Evolutionary conservation across 495 filamentous ascomycete species (phyloP), one percentile per base, ranked within the genome.

Genomic region (Halenospora varia): DNA sequence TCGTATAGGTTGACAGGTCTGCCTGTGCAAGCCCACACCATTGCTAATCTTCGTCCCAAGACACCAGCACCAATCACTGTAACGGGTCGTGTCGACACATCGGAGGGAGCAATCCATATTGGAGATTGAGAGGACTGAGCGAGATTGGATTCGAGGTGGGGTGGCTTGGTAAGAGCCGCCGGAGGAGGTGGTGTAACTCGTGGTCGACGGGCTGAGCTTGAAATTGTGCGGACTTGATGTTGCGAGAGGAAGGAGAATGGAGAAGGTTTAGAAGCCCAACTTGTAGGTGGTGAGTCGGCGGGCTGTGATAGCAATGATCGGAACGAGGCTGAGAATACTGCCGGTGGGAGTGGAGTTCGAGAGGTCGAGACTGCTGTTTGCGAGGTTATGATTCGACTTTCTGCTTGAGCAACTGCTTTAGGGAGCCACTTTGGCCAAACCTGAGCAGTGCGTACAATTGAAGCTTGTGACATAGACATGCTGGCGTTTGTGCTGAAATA

Each of bases 1-100:
- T 75, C 72, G 62, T 73, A 73, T 42, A 75, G 41, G 25, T 64
- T 70, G 1, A 75, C 71, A 1, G 68, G 70, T 1, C 68, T 64
- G 9, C 41, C 48, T n/a, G 63, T 64, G 24, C 67, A 70, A 0
- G 72, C 71, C 72, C 72, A 75, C 10, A 71, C 60, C 9, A 73
- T 47, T 13, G 67, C 70, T 2, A 73, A 55, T 2, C 72, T 66
- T 0, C 70, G 60, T 45, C 72, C 72, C 8, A 73, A 60, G 56
- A 68, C 65, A 11, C 72, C 72, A 1, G 68, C 69, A 18, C 72
- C 72, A 47, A 75, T 58, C 17, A 75, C 66, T 3, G 72, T 57
- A 23, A 75, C 69, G 19, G 72, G 71, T 10, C 68, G 66, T 3
- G 61, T 56, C n/a, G 62, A 59, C 54, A 71, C 62, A 54, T 63